phyloP scores from a whole-genome alignment of 768 basidiomycete species.

The Trametes villosa region DNA sequence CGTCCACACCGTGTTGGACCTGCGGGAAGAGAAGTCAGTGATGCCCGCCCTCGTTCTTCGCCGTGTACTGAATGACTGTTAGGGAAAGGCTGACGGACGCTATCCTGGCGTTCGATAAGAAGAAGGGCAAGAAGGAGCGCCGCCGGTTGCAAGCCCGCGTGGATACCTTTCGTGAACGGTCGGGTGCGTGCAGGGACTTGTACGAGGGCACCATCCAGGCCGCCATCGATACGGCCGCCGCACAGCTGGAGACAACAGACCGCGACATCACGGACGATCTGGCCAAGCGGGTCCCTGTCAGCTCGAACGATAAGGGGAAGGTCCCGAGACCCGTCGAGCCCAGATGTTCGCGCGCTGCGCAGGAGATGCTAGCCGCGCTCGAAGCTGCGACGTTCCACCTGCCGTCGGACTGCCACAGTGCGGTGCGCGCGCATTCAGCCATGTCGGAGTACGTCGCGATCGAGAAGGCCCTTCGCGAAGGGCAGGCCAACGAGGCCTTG shows the following conservation, averaged over 20 bases:
- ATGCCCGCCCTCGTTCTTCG: neutral
- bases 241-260: neutral
- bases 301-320: neutral
- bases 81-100: neutral
- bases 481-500: slow-evolving; percentile 9
- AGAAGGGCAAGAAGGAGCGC: too few species aligned
- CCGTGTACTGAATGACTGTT: neutral
- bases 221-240: neutral
- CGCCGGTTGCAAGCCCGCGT: too few species aligned
- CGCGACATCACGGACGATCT: neutral
- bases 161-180: neutral
- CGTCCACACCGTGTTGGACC: neutral
- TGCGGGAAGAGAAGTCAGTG: neutral
- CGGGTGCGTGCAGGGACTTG: neutral
- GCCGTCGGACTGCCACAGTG: neutral
- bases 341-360: neutral
- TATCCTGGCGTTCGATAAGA: too few species aligned
- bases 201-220: neutral
- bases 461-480: neutral
- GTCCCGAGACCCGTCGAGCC: neutral
- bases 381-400: neutral
- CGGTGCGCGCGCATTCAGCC: neutral
- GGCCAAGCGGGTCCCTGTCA: neutral
- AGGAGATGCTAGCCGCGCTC: neutral
- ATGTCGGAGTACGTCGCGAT: neutral